Percentiles rank a stretch among this genome's conserved stretches.
Conservation (phyloP, 805 yeast genomes). For the Torulaspora quercuum region DNA sequence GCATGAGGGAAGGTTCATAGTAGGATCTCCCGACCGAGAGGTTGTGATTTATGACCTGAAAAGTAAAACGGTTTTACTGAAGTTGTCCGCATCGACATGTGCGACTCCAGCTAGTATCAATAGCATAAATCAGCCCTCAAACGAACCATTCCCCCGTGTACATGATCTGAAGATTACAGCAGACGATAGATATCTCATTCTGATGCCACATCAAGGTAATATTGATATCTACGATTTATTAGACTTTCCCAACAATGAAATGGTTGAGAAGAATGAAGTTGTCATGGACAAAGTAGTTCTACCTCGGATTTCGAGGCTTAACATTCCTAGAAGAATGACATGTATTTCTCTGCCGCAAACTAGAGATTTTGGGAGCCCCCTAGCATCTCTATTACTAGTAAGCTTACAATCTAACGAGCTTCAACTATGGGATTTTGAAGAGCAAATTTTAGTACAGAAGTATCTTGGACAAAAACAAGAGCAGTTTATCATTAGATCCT, state of each 20-base stretch:
- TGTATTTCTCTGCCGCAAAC: slow-evolving; percentile 53
- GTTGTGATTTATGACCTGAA: slow-evolving; percentile 46
- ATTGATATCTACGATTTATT: slow-evolving; percentile 57
- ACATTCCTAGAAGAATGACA: slow-evolving; percentile 57
- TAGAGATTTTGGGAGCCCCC: slow-evolving; percentile 6
- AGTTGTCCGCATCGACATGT: slow-evolving; percentile 30
- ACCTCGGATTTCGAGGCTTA: slow-evolving; percentile 44
- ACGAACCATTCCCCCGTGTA: slow-evolving; percentile 45
- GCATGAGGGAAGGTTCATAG: slow-evolving; percentile 46
- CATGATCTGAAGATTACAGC: slow-evolving; percentile 66
- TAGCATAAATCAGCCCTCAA: slow-evolving; percentile 10
- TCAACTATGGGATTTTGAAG: slow-evolving; percentile 73
- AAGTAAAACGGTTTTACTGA: slow-evolving; percentile 22
- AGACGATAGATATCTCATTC: slow-evolving; percentile 58
- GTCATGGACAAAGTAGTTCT: slow-evolving; percentile 23
- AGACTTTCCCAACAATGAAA: slow-evolving; percentile 24
- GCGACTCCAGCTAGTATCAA: slow-evolving; percentile 8
- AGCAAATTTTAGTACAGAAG: slow-evolving; percentile 55
- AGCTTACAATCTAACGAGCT: slow-evolving; percentile 72
- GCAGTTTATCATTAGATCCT: slow-evolving; percentile 65
- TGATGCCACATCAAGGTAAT: slow-evolving; percentile 61
- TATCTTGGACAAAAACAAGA: slow-evolving; percentile 71
- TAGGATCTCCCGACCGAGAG: slow-evolving; percentile 76
- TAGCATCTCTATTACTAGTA: slow-evolving; percentile 45
- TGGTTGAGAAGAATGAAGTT: slow-evolving; percentile 18